Conservation (phyloP, 1,284 basidiomycete genomes). For the Waitea zeae region DNA sequence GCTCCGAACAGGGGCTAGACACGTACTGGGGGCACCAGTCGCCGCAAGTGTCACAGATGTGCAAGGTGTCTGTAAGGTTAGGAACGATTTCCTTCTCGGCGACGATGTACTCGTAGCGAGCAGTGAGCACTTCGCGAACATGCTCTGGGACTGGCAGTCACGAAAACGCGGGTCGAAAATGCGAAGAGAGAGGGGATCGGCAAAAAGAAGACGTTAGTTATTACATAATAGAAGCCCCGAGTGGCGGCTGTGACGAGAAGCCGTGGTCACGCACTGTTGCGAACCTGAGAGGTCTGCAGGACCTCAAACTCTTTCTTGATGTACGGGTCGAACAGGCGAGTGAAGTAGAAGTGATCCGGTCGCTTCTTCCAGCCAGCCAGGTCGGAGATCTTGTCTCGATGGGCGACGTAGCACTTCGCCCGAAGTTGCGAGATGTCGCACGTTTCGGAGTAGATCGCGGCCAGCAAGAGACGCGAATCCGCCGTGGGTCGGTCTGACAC, state of each 20-base stretch:
- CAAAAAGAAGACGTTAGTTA: too few species aligned
- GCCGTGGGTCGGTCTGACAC: constrained; percentile 71
- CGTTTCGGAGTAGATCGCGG: constrained; percentile 90
- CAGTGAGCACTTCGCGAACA: constrained; percentile 59
- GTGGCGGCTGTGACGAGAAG: too few species aligned
- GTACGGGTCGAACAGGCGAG: constrained; percentile 89
- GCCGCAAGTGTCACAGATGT: constrained; percentile 73
- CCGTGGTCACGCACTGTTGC: constrained; percentile 85
- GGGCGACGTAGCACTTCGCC: constrained; percentile 82
- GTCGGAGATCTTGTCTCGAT: constrained; percentile 89
- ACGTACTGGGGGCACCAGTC: constrained; percentile 80
- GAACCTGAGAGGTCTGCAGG: constrained; percentile 71
- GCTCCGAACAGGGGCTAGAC: background rate
- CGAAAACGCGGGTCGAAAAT: too few species aligned
- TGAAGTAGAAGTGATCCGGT: constrained; percentile 92
- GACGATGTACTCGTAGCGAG: constrained; percentile 88
- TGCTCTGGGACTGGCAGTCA: constrained; percentile 78
- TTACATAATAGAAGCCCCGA: constrained; percentile 6
- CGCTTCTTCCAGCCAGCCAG: constrained; percentile 89
- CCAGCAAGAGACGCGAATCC: constrained; percentile 80
- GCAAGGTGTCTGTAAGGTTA: constrained; percentile 77
- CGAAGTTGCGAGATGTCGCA: constrained; percentile 86
- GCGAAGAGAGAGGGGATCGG: too few species aligned
- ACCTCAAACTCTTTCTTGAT: constrained; percentile 98
- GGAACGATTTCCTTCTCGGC: constrained; percentile 86